Evolutionary conservation across 495 filamentous ascomycete species (phyloP), one percentile per base, ranked within the genome.

Genomic region (Pyrenopolyporus hunteri): DNA sequence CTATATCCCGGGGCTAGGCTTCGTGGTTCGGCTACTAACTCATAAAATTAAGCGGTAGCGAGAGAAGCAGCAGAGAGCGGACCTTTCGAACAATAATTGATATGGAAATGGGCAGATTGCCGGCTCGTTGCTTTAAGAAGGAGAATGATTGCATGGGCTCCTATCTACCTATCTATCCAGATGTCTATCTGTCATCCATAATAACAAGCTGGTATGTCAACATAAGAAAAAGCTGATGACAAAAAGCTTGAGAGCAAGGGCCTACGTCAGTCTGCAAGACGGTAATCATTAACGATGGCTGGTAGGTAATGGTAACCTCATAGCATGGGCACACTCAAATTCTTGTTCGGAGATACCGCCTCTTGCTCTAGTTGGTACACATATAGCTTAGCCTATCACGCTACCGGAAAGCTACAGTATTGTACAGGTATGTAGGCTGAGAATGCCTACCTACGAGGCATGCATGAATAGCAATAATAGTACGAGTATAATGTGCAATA

Each of bases 251-350:
- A 45, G 63, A 57, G 20, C 63, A 66, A 11, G 63, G 63, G 46
- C 40, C 48, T 66, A 66, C 63, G 63, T 66, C 63, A 66, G 57
- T 66, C 28, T 7, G 13, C 16, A 44, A 43, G 37, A 51, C 43
- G 37, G 43, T 48, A 54, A 22, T 25, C 22, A 28, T 55, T 37
- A 49, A 44, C n/a, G 36, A 43, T 43, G 55, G 61, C 49, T 58
- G 43, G 61, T 29, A 64, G 29, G 49, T 59, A 59, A 64, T 64
- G 25, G 25, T 46, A 56, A 57, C 62, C 50, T 60, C 62, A 65
- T 60, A 55, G 46, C 52, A 60, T 57, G 52, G 63, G 33, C 14
- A 66, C 46, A 19, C 36, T 23, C 8, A 10, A 32, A 17, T 17
- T 44, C 26, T 36, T 14, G 20, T 19, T 57, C 63, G 63, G 63